Percentiles rank a stretch among this genome's conserved stretches.
Conservation (phyloP, 257 asterid genomes). For the Verbena officinalis region DNA sequence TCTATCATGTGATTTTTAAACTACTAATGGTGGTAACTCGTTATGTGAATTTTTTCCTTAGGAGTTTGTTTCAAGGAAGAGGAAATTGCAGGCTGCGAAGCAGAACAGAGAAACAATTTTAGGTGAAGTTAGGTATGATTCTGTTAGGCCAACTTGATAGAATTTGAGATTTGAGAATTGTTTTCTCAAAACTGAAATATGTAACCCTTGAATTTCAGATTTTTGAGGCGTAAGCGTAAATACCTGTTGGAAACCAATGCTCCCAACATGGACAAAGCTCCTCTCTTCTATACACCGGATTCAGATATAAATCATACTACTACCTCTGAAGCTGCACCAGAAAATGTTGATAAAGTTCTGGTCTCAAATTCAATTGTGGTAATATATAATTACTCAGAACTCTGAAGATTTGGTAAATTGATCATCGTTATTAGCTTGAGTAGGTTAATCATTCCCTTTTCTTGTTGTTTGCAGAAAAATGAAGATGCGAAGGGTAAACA, state of each 20-base stretch:
- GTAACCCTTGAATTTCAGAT: constrained; percentile 41
- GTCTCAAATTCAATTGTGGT: constrained; percentile 24
- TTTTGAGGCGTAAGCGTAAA: constrained; percentile 43
- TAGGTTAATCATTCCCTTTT: neutral
- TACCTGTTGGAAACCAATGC: constrained; percentile 28
- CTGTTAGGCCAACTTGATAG: neutral
- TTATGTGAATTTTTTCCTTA: constrained; percentile 10
- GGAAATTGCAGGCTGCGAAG: constrained; percentile 54
- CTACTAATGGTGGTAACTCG: no score
- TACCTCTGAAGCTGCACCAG: constrained; percentile 10
- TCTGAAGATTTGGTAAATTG: neutral
- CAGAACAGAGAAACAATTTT: constrained; percentile 35
- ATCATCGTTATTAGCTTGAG: constrained; percentile 1
- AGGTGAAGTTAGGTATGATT: constrained; percentile 51
- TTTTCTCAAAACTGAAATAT: neutral
- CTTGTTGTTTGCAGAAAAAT: constrained; percentile 29
- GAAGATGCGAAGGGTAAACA: constrained; percentile 16
- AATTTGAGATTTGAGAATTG: neutral
- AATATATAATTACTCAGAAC: constrained; percentile 6
- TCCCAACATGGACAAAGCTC: constrained; percentile 12
- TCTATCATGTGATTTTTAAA: no score
- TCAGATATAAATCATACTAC: constrained; percentile 21
- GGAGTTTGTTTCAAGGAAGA: constrained; percentile 59
- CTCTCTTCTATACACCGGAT: constrained; percentile 14
- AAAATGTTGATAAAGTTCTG: constrained; percentile 19